A percentile compares a stretch with the other conserved stretches of the same genome.
Evolutionary conservation across 139 green algal species (phyloP).

Genomic region (Chlorella sorokiniana): DNA sequence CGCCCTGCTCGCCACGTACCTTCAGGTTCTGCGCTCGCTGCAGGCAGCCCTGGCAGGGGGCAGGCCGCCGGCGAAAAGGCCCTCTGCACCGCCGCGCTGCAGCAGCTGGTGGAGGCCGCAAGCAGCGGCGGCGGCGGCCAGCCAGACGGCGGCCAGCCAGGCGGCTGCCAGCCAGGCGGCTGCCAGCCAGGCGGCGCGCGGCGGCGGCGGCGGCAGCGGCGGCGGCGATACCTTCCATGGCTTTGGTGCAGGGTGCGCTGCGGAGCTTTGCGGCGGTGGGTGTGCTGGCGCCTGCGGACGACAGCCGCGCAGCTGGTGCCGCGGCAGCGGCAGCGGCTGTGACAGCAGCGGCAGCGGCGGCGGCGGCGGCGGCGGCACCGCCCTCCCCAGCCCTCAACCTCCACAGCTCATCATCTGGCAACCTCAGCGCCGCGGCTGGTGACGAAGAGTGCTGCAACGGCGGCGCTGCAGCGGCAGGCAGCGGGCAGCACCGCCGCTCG

Average conservation of each 20-base stretch:
- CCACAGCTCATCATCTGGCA: too few species aligned
- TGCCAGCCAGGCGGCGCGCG: background rate
- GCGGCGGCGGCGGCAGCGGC: background rate
- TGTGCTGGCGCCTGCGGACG: background rate
- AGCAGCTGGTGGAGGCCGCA: slow-evolving; percentile 13
- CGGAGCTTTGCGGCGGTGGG: background rate
- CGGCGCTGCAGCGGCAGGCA: background rate
- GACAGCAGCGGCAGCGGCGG: background rate
- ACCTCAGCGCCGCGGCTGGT: background rate
- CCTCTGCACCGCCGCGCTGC: slow-evolving; percentile 1
- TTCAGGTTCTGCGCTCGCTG: background rate
- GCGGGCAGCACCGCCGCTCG: background rate
- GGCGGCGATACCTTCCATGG: slow-evolving; percentile 2
- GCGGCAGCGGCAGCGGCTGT: slow-evolving; percentile 18
- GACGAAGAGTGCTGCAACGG: background rate
- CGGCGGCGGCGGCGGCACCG: background rate
- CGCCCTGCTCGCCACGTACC: slow-evolving; percentile 35
- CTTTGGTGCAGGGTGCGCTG: slow-evolving; percentile 7
- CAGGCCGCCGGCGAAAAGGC: background rate
- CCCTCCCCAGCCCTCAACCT: too few species aligned
- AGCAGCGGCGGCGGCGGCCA: background rate
- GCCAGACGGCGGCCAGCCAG: background rate
- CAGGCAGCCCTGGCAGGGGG: background rate
- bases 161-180: background rate
- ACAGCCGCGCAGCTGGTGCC: background rate